A percentile compares a stretch with the other conserved stretches of the same genome.
Evolutionary conservation across 345 rosid genomes (phyloP).

Genomic region (Combretum micranthum): DNA sequence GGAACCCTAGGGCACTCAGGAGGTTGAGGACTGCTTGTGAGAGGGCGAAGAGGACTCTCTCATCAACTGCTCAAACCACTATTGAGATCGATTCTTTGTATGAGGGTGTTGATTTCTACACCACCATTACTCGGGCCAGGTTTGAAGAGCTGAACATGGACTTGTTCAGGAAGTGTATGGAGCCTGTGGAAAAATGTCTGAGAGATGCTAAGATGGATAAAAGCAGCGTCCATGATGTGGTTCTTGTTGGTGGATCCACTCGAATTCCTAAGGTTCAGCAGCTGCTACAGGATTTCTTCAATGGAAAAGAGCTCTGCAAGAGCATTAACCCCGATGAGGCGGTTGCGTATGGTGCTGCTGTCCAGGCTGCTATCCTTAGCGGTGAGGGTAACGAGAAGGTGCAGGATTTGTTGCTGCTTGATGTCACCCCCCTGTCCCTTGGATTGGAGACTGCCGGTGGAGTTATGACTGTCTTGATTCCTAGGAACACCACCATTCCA

Average conservation of each 20-base stretch:
- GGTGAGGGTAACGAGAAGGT: constrained; percentile 32
- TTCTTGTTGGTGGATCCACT: constrained; percentile 26
- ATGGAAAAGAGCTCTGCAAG: constrained; percentile 29
- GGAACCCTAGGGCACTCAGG: constrained; percentile 25
- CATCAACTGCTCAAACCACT: constrained; percentile 24
- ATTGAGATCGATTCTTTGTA: constrained; percentile 25
- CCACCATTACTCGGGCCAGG: constrained; percentile 22
- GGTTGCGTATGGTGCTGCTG: constrained; percentile 65
- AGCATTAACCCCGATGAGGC: constrained; percentile 44
- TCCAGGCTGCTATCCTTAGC: constrained; percentile 36
- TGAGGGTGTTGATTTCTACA: constrained; percentile 24
- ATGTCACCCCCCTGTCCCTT: constrained; percentile 26
- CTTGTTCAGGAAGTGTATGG: constrained; percentile 28
- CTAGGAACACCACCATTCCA: constrained; percentile 24
- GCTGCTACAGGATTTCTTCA: constrained; percentile 25
- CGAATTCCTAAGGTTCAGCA: constrained; percentile 27
- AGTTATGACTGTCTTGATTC: constrained; percentile 25
- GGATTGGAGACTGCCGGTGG: constrained; percentile 28
- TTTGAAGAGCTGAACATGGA: constrained; percentile 30
- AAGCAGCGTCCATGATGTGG: constrained; percentile 21
- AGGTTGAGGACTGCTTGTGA: constrained; percentile 30
- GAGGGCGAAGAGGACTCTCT: constrained; percentile 26
- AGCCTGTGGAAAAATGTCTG: constrained; percentile 26
- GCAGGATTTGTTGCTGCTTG: constrained; percentile 23
- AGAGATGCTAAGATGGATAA: constrained; percentile 29